Conservation (phyloP, 345 rosid species). For the Eucalyptus pauciflora region DNA sequence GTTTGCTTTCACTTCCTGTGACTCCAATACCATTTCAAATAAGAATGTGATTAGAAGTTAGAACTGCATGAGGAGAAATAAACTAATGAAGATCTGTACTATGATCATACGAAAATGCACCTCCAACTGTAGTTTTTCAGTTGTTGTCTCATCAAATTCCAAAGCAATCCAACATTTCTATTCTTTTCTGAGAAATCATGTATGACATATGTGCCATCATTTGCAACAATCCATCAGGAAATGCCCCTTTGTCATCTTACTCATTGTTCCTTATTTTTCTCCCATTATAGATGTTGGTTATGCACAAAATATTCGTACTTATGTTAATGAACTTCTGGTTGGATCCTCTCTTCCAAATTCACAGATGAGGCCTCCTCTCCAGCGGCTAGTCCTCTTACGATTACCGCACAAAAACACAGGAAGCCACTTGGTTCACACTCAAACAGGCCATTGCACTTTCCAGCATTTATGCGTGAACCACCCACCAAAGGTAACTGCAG, state of each 20-base stretch:
- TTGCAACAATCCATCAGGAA: neutral
- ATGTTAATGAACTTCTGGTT: neutral
- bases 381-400: conserved; percentile 3
- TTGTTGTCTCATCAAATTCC: neutral
- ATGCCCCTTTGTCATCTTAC: neutral
- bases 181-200: neutral
- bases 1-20: neutral
- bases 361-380: conserved; percentile 14
- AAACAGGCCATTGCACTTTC: conserved; percentile 1
- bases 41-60: neutral
- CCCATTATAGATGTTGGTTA: neutral
- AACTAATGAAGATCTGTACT: neutral
- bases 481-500: neutral
- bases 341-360: neutral
- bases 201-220: neutral
- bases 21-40: neutral
- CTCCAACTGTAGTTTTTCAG: neutral
- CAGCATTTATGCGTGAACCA: conserved; percentile 1
- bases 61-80: neutral
- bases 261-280: neutral
- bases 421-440: conserved; percentile 1
- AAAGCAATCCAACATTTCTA: neutral
- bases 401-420: conserved; percentile 12
- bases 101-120: neutral
- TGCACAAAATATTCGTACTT: neutral